Evolutionary conservation across 1,284 basidiomycete species (phyloP), one percentile per base, ranked within the genome.

Genomic region (Porodaedalea pini): DNA sequence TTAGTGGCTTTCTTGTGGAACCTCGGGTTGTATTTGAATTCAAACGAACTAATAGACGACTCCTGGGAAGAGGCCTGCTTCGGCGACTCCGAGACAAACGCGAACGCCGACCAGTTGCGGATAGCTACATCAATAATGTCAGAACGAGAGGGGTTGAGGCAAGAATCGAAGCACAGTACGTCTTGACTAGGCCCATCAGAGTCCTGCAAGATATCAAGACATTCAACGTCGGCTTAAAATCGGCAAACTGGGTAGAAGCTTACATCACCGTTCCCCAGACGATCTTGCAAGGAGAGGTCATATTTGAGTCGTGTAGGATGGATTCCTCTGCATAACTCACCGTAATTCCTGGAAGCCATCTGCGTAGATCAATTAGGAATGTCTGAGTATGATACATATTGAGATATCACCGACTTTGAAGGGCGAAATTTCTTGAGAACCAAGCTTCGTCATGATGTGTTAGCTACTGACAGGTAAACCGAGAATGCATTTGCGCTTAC

Each of bases 31-130:
- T 34, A 34, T 13, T 6, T 13, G 37, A 19, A n/a, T 15, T 34
- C 21, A 31, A 21, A 65, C 74, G 25, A 50, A 73, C 71, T 85
- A 87, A 67, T 85, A 87, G 0, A 79, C 78, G 6, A 86, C 82
- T 19, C 86, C 83, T 4, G 85, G 85, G 64, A 87, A 85, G 21
- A 88, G 68, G 0, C 87, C 86, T 6, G 84, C 82, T 67, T 89
- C 87, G 0, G 85, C 78, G 0, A 88, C 66, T 2, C 88, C 87
- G 1, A 88, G 77, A 56, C 74, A 81, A 4, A 83, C 73, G 27
- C 82, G 81, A 8, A 74, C 75, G 17, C 78, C 85, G 11, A 86
- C 77, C 3, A 87, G 76, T 65, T 86, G 78, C 21, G 76, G 77
- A 64, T 83, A 87, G 51, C 82, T 85, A 56, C 8, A 41, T 45